phyloP scores from a whole-genome alignment of 192 early-diverging fungal species.

The Coemansia sp. region DNA sequence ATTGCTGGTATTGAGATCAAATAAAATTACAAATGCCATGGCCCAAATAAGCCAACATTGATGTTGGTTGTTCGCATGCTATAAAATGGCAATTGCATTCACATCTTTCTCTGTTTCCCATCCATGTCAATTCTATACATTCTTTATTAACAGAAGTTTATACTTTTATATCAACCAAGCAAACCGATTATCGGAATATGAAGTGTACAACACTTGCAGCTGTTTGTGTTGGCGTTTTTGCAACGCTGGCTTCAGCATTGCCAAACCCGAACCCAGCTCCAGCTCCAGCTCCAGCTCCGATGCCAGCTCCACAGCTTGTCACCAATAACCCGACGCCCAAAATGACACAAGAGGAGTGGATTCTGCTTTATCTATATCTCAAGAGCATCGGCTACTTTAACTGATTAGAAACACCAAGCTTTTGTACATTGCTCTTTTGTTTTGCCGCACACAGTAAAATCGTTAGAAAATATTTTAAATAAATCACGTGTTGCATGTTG shows the following conservation, averaged over 20 bases:
- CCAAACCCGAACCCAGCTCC: constrained; percentile 13
- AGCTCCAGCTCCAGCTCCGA: constrained; percentile 8
- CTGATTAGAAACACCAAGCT: not conserved
- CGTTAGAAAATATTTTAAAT: not conserved
- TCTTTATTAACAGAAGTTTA: not conserved
- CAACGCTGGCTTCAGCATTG: constrained; percentile 1
- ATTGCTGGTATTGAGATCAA: not conserved
- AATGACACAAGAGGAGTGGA: constrained; percentile 17
- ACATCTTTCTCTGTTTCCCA: not conserved
- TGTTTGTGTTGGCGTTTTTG: constrained; percentile 7
- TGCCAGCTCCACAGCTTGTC: constrained; percentile 19
- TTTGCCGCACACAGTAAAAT: too few species aligned
- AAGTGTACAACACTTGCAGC: not conserved
- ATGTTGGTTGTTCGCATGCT: not conserved
- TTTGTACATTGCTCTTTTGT: not conserved
- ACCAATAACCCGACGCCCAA: constrained; percentile 15
- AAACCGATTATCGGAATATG: not conserved
- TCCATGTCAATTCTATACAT: not conserved
- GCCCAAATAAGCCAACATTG: not conserved
- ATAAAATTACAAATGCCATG: not conserved
- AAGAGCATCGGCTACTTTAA: constrained; percentile 14
- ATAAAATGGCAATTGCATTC: not conserved
- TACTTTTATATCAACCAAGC: not conserved
- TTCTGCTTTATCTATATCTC: constrained; percentile 13
- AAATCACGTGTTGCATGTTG: not conserved